Base-by-base conservation (phyloP, 2,329 filamentous ascomycete genomes). In the Phoma sp. region DNA sequence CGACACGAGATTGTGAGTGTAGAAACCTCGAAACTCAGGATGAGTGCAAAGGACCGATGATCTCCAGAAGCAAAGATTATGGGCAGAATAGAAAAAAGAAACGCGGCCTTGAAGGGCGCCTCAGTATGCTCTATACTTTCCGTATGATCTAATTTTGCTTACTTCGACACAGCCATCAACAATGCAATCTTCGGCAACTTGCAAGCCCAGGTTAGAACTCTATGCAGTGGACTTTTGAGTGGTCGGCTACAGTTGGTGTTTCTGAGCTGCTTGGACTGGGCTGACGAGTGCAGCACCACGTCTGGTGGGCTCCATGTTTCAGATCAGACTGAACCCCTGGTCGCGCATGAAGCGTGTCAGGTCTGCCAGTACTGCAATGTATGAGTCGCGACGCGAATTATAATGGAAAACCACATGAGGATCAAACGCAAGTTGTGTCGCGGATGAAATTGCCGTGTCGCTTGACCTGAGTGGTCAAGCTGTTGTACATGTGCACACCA, bases 181-280 rank as follows among this genome's bases (percentile, higher is more conserved):
- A 58, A 64, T 60, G 61, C 61, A 58, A 54, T 59, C 48, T 54
- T 64, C 61, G 59, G 61, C 18, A 52, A 47, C 46, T 50, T 55
- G 46, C 30, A 13, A 38, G 41, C 30, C 52, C 46, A 55, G 41
- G 52, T 55, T 25, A 23, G 23, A 56, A 44, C 52, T 44, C 38
- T 56, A 44, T 40, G 43, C 38, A 44, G 27, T 39, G 43, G 33
- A 14, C 33, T 39, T 43, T 27, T 55, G 47, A 60, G 40, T 56
- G 55, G 55, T 50, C 23, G 40, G 43, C 32, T 45, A 50, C 37
- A 25, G 7, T 41, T 33, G 25, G 41, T 42, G 46, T 55, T 49
- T 55, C 46, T 38, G 24, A 42, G 24, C 24, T 50, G 52, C 45
- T 55, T 55, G 52, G 46, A 55, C 24, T 41, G 18, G 42, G 46